Evolutionary conservation across 371 early-diverging fungal species (phyloP), one percentile per base, ranked within the genome.

Genomic region (Hamiltosporidium tvaerminnensis): DNA sequence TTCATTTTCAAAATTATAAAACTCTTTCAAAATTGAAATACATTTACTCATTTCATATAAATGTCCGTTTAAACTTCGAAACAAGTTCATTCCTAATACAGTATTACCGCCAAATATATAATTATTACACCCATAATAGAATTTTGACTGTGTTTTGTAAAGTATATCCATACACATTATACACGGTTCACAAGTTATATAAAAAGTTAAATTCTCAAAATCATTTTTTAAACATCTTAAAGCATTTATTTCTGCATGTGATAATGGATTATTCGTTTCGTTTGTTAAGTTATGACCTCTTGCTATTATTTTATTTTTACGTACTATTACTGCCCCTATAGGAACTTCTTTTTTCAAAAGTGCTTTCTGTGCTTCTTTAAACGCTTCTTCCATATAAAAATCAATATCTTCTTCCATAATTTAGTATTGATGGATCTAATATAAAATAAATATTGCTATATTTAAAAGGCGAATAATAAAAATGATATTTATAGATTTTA

Each of bases 171-270:
- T 47, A 59, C 79, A 78, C 79, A 78, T 78, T 9, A 74, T 64
- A 55, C 79, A 78, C 16, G 79, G 79, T 61, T 78, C 79, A 52
- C 76, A 70, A 38, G 76, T 78, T 16, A 78, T 61, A 54, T 73
- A 75, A 41, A 78, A 66, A 34, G 55, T 61, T n/a, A 66, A 37
- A 32, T 68, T 54, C 7, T 41, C 37, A 14, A 7, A 9, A 9
- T 44, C 14, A 9, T 44, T 44, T 0, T 44, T 44, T 44, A 44
- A 9, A 14, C 9, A 9, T 44, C 14, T 44, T 16, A 57, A 39
- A 36, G 47, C 58, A 10, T 74, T 32, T 10, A 74, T 37, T 65
- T 78, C 79, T 16, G 76, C 76, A 57, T 78, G 79, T 31, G 73
- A 68, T 32, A 78, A 61, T 32, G 79, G 79, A 35, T 69, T 62